phyloP scores from a whole-genome alignment of 257 asterid species.

The Ilex aquifolium region DNA sequence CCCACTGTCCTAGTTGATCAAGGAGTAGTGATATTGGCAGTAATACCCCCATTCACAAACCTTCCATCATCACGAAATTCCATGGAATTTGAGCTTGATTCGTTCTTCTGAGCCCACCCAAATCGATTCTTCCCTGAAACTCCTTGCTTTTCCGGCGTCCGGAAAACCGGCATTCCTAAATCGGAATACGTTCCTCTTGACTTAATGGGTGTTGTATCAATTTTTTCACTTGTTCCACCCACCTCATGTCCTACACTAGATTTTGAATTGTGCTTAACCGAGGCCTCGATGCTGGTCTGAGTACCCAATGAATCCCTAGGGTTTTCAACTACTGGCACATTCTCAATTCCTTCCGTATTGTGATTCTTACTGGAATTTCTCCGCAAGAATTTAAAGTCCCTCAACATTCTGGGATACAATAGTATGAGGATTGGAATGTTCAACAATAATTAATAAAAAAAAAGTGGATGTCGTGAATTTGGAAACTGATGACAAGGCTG shows the following conservation, averaged over 20 bases:
- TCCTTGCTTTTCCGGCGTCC: constrained; percentile 73
- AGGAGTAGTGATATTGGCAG: constrained; percentile 22
- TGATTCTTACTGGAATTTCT: constrained; percentile 58
- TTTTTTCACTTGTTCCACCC: constrained; percentile 33
- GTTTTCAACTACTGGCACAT: constrained; percentile 45
- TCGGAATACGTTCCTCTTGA: constrained; percentile 40
- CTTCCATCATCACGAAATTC: constrained; percentile 62
- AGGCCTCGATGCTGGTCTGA: constrained; percentile 52
- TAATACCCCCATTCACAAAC: not conserved
- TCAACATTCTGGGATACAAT: constrained; percentile 60
- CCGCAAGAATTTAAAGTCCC: constrained; percentile 79
- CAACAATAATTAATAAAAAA: not conserved
- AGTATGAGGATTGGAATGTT: too few relatives aligned
- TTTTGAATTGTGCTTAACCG: constrained; percentile 65
- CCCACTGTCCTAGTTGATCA: constrained; percentile 48
- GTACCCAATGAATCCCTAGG: constrained; percentile 48
- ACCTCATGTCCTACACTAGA: constrained; percentile 33
- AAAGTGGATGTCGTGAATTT: not conserved
- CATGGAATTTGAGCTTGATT: constrained; percentile 30
- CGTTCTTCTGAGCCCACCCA: constrained; percentile 66
- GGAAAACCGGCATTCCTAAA: constrained; percentile 30
- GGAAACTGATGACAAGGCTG: constrained; percentile 1
- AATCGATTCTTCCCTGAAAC: constrained; percentile 30
- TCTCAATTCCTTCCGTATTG: constrained; percentile 72
- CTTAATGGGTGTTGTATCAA: constrained; percentile 68